Evolutionary conservation across 345 rosid genomes (phyloP), one percentile per base, ranked within the genome.

Genomic region (Erysimum cheiranthoides): DNA sequence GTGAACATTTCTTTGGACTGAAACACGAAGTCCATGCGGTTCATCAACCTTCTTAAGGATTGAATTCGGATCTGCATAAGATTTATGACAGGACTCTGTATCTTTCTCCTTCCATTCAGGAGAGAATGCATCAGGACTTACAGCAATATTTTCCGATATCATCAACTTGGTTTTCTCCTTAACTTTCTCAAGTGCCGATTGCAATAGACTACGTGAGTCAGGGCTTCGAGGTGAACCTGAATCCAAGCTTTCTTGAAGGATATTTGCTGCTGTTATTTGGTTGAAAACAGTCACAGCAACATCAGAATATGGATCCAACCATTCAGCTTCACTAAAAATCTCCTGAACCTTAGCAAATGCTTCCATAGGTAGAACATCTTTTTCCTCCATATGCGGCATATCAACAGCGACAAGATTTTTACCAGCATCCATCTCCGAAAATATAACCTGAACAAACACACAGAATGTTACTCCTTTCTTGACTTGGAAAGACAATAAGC

Each of bases 271-370:
- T 10, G 82, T 79, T 56, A 84, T 68, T 56, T 86, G 92, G 75
- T 86, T 86, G 62, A 84, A 83, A 52, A 81, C 63, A 73, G 80
- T 82, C 34, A 76, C 71, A 43, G 89, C 85, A 63, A 81, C 79
- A 73, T 86, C 88, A 54, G 82, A 52, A 43, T 83, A 81, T 73
- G 85, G 80, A 82, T 86, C 89, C 68, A 73, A 42, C 91, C 86
- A 86, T 65, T 88, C 90, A 79, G 80, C 81, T 71, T 54, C 70
- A 78, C 86, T 83, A 77, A 87, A 87, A 58, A 87, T 74, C 71
- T 87, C 89, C 47, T 84, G 80, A 78, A 82, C 91, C 83, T 84
- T 86, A 52, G 86, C 85, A 84, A 84, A 87, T 61, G 85, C 92
- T 86, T 87, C 92, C 82, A 80, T 65, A 32, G 92, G 85, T 74